Base-by-base conservation (phyloP, 1,284 basidiomycete species). In the Apiotrichum porosum region DNA sequence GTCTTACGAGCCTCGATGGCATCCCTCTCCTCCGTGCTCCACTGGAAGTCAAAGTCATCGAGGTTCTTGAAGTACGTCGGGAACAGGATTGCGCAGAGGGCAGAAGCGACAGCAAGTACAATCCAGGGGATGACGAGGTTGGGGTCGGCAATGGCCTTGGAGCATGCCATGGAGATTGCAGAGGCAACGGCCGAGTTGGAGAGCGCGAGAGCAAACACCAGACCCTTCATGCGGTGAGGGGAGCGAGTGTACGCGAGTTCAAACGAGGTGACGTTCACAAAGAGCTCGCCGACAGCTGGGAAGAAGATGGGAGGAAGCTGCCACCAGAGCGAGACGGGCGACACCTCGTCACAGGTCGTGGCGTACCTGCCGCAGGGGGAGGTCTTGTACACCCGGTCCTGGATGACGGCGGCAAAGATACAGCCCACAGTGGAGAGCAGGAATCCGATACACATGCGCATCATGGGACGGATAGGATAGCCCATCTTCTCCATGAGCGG, bases 191-290 rank as follows among this genome's bases (percentile, higher is more conserved):
- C 76, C n/a, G 53, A 62, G 50, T 71, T 73, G 69, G 75, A 76
- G 33, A 77, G 62, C 51, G 68, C 63, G 43, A 69, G 21, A 19
- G 68, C 63, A 57, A 70, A 71, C 42, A 75, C 68, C 30, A 73
- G 52, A 42, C 61, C 69, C 63, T 72, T 72, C 73, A 75, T 75
- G 33, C 71, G 52, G 4, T 69, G 67, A 3, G 73, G 73, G 15
- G 73, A 63, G 23, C 68, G 61, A 30, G 75, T 75, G 62, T 76
- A 77, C 40, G 71, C 71, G 36, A 77, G 66, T 63, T 78, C 77
- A 62, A 77, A 73, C 37, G 69, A 69, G 13, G 75, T 76, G 44
- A 77, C 73, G 40, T 72, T 75, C 51, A 76, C 73, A 35, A 78
- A 75, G 28, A 78, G 62, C 58, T 78, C 77, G 19, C 72, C 75